Conservation (phyloP, 2,329 filamentous ascomycete genomes). For the Monosporascus sp. region DNA sequence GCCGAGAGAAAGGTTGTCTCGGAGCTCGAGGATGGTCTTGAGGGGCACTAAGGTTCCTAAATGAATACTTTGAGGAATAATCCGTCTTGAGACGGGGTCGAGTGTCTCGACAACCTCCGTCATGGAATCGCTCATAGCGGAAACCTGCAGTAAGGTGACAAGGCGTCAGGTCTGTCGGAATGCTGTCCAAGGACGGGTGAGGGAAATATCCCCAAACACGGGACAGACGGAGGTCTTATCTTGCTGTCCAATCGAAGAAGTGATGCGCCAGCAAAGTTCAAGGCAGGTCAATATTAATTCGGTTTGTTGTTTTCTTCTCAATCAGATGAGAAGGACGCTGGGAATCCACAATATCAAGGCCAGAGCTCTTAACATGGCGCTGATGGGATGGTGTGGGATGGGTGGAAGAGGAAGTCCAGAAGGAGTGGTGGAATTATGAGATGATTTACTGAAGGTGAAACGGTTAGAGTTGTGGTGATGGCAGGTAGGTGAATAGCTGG, state of each 20-base stretch:
- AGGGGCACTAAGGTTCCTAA: conserved; percentile 47
- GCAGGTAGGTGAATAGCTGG: not conserved
- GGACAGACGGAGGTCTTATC: not conserved
- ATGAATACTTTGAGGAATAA: conserved; percentile 25
- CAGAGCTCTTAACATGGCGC: conserved; percentile 1
- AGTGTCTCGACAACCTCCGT: conserved; percentile 31
- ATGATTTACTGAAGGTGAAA: not conserved
- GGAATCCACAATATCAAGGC: not conserved
- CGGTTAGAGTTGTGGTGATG: not conserved
- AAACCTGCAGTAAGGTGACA: conserved; percentile 23
- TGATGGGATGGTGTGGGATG: not conserved
- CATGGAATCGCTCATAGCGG: conserved; percentile 32
- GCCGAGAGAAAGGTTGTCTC: conserved; percentile 52
- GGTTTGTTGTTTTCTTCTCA: not conserved
- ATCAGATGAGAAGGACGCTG: not conserved
- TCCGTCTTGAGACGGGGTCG: conserved; percentile 28
- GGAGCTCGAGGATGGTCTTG: conserved; percentile 59
- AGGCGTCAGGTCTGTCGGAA: conserved; percentile 18
- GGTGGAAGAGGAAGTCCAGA: not conserved
- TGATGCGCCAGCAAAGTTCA: not conserved
- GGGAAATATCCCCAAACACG: conserved; percentile 1
- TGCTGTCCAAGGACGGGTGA: not conserved
- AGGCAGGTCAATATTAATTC: not conserved
- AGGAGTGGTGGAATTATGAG: not conserved
- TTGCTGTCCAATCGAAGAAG: not conserved